phyloP scores from a whole-genome alignment of 345 rosid species.

The Passiflora organensis region DNA sequence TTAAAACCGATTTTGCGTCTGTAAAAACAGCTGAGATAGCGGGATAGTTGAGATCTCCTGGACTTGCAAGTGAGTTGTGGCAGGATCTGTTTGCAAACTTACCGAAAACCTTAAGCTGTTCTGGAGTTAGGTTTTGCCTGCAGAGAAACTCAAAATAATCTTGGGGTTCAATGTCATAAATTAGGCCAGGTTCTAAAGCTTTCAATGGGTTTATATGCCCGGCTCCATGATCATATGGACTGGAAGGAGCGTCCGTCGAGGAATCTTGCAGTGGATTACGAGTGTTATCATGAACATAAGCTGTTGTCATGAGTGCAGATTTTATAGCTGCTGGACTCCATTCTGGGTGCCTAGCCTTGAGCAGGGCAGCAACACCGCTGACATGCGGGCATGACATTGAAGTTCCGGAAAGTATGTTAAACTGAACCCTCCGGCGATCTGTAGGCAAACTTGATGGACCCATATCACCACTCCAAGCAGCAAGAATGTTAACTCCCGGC shows the following conservation, averaged over 20 bases:
- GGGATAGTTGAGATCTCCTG: constrained; percentile 85
- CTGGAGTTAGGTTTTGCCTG: constrained; percentile 50
- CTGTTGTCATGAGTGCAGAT: constrained; percentile 95
- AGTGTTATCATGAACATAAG: constrained; percentile 79
- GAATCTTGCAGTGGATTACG: constrained; percentile 57
- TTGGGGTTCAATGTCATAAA: constrained; percentile 72
- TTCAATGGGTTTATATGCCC: constrained; percentile 76
- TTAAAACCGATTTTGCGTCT: constrained; percentile 31
- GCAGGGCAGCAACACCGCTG: constrained; percentile 83
- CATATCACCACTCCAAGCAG: constrained; percentile 45
- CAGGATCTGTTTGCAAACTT: constrained; percentile 67
- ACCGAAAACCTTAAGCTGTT: constrained; percentile 59
- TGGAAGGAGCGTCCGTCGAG: constrained; percentile 44
- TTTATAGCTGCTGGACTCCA: constrained; percentile 92
- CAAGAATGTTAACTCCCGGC: constrained; percentile 41
- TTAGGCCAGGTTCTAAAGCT: constrained; percentile 81
- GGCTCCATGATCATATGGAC: constrained; percentile 71
- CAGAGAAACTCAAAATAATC: constrained; percentile 89
- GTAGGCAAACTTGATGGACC: constrained; percentile 77
- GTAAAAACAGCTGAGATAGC: constrained; percentile 77
- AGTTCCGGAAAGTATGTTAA: constrained; percentile 84
- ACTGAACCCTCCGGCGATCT: constrained; percentile 58
- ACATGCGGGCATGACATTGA: constrained; percentile 98
- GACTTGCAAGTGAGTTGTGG: constrained; percentile 41
- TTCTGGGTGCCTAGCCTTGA: constrained; percentile 81